phyloP scores from a whole-genome alignment of 2,329 filamentous ascomycete species.

The Diplocarpon mali region DNA sequence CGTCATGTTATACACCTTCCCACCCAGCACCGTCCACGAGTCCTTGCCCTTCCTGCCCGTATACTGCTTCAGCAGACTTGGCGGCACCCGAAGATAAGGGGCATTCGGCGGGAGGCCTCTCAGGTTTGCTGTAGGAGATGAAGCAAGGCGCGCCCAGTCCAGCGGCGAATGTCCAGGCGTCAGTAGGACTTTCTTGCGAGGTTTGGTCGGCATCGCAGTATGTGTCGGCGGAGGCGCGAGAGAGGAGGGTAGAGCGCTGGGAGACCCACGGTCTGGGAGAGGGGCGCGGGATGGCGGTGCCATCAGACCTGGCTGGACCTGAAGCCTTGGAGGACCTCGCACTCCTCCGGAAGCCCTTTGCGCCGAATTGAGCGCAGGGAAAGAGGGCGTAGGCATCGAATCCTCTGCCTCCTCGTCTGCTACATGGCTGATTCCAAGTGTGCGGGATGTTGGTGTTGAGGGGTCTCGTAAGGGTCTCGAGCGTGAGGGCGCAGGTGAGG shows the following conservation, averaged over 20 bases:
- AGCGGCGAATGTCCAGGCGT: constrained; percentile 88
- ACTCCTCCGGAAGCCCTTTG: constrained; percentile 34
- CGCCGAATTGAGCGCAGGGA: constrained; percentile 41
- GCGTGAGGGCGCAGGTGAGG: constrained; percentile 42
- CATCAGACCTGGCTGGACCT: constrained; percentile 13
- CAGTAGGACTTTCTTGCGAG: constrained; percentile 63
- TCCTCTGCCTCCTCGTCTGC: constrained; percentile 7
- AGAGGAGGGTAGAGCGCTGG: constrained; percentile 29
- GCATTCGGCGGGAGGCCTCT: constrained; percentile 45
- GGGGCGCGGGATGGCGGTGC: constrained; percentile 27
- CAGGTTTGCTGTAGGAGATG: constrained; percentile 50
- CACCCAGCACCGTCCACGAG: constrained; percentile 83
- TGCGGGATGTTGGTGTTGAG: constrained; percentile 14
- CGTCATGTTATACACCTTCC: constrained; percentile 87
- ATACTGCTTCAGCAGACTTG: constrained; percentile 64
- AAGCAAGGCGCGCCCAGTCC: constrained; percentile 80
- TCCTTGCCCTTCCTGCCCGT: constrained; percentile 53
- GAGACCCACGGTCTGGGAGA: constrained; percentile 32
- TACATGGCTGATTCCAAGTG: constrained; percentile 6
- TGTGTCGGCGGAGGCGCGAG: constrained; percentile 47
- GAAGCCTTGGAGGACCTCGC: constrained; percentile 9
- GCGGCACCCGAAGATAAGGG: constrained; percentile 64
- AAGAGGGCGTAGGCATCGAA: constrained; percentile 22
- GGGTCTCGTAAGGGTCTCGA: constrained; percentile 3
- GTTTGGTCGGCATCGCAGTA: constrained; percentile 40